Percentiles rank a stretch among this genome's conserved stretches.
Evolutionary conservation across 2,329 filamentous ascomycete genomes (phyloP).

Genomic region (Aspergillus melleus): DNA sequence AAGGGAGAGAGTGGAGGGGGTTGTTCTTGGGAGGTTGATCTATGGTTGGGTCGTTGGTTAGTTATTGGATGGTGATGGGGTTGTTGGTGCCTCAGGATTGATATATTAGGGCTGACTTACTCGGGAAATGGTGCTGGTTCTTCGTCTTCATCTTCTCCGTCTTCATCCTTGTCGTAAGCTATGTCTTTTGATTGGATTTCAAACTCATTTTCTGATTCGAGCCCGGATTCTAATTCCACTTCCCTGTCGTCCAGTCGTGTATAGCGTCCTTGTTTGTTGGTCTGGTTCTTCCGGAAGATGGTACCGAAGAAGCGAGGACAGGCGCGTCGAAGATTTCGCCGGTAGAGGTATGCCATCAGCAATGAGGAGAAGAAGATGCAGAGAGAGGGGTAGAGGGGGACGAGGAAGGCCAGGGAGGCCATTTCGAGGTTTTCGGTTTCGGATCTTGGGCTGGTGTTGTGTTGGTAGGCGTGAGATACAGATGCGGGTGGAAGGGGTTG

Average conservation of each 20-base stretch:
- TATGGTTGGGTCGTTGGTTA: background rate
- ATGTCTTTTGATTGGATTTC: background rate
- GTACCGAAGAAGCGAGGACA: background rate
- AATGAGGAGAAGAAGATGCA: slow-evolving; percentile 21
- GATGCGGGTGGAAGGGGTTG: background rate
- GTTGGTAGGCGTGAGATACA: background rate
- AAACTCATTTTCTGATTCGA: background rate
- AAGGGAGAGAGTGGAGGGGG: slow-evolving; percentile 3
- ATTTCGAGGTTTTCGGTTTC: background rate
- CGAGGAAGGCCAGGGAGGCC: slow-evolving; percentile 2
- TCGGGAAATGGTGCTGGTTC: background rate
- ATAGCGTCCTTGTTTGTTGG: background rate
- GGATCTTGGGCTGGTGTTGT: too few species aligned
- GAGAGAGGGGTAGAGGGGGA: slow-evolving; percentile 11
- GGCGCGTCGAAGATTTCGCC: background rate
- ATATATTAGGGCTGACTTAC: background rate
- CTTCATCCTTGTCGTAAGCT: too few species aligned
- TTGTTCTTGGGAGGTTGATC: background rate
- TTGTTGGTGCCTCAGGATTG: too few species aligned
- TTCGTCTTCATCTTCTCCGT: background rate
- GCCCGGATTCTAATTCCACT: background rate
- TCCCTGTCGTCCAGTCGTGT: background rate
- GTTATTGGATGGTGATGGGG: background rate
- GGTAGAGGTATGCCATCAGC: slow-evolving; percentile 13
- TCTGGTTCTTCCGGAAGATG: background rate